These are phyloP conservation scores for Kodamaea hsintzibuensis DNA, from an alignment of 805 yeast genomes.

Conservation along the genomic window DNA sequence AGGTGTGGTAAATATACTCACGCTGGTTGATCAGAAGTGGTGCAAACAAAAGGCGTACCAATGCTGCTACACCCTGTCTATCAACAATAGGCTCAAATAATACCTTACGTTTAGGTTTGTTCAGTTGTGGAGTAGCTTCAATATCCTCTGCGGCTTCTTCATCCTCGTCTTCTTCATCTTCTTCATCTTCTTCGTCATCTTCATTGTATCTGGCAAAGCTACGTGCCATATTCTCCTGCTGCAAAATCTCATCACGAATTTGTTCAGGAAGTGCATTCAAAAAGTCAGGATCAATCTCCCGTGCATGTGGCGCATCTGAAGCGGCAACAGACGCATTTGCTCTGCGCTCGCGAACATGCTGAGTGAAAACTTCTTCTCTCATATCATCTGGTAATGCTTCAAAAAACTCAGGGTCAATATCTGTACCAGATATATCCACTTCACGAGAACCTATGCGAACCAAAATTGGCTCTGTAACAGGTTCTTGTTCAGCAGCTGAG, in stretches of 20 bases:
- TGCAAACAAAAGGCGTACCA: slow-evolving; percentile 68
- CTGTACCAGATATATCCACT: slow-evolving; percentile 86
- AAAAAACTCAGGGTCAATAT: slow-evolving; percentile 87
- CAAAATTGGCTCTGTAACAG: slow-evolving; percentile 50
- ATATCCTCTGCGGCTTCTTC: slow-evolving; percentile 10
- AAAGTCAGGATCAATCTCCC: slow-evolving; percentile 80
- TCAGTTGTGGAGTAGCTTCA: slow-evolving; percentile 2
- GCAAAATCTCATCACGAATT: slow-evolving; percentile 62
- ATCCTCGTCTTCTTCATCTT: slow-evolving; percentile 19
- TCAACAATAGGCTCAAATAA: slow-evolving; percentile 72
- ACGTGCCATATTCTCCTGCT: slow-evolving; percentile 52
- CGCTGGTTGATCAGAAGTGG: slow-evolving; percentile 67
- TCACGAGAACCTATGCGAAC: slow-evolving; percentile 75
- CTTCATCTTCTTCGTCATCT: slow-evolving; percentile 24
- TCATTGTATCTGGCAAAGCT: slow-evolving; percentile 30
- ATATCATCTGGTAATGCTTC: slow-evolving; percentile 90
- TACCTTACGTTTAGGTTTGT: slow-evolving; percentile 31
- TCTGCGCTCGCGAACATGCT: slow-evolving; percentile 76
- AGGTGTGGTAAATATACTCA: slow-evolving; percentile 62
- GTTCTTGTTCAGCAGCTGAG: slow-evolving; percentile 13
- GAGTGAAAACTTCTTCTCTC: slow-evolving; percentile 88
- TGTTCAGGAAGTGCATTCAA: slow-evolving; percentile 75
- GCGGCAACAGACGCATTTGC: slow-evolving; percentile 50
- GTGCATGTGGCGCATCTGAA: slow-evolving; percentile 42
- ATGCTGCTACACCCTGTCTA: slow-evolving; percentile 69